Base-by-base conservation (phyloP, 2,329 filamentous ascomycete genomes). In the Trichoderma simmonsii region DNA sequence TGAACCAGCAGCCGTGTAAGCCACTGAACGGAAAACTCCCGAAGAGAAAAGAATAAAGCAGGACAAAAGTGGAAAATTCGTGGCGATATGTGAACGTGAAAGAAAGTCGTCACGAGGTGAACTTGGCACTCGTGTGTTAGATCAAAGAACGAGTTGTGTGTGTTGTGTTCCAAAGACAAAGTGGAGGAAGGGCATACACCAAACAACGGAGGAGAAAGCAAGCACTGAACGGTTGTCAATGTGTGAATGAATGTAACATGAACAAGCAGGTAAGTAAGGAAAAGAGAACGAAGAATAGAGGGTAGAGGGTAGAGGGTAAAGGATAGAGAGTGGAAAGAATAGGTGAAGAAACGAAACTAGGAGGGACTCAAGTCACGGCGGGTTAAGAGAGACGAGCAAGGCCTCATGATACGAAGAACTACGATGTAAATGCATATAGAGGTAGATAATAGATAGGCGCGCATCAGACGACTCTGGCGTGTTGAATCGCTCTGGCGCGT, bases 131-230 rank as follows among this genome's bases (percentile, higher is more conserved):
- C 57, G 48, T 36, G 43, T 48, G 61, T 51, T 43, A 11, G 64
- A 69, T 72, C 64, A 72, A 63, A 72, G 70, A 62, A 63, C 24
- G 48, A 34, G 62, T 57, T 34, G 48, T 51, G 64, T 63, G 63
- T 34, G 56, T 34, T 34, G 56, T 34, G 30, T 43, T 56, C 30
- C 30, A 54, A 54, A 71, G 56, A 39, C 70, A 62, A 71, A 57
- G 48, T 62, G 66, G 30, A 36, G 36, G 66, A 18, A 36, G 36
- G 9, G 54, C 57, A 70, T 62, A 54, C 30, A 51, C 32, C 34
- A 39, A 54, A 57, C 63, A 69, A 34, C 7, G 60, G 34, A 5
- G 62, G 18, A 39, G 18, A n/a, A 69, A n/a, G 28, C 32, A 61
- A 72, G 59, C 57, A 54, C 56, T n/a, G 36, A 62, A 24, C 32